A percentile compares a stretch with the other conserved stretches of the same genome.
Evolutionary conservation across 257 asterid species (phyloP).

Genomic region (Solanum rostratum): DNA sequence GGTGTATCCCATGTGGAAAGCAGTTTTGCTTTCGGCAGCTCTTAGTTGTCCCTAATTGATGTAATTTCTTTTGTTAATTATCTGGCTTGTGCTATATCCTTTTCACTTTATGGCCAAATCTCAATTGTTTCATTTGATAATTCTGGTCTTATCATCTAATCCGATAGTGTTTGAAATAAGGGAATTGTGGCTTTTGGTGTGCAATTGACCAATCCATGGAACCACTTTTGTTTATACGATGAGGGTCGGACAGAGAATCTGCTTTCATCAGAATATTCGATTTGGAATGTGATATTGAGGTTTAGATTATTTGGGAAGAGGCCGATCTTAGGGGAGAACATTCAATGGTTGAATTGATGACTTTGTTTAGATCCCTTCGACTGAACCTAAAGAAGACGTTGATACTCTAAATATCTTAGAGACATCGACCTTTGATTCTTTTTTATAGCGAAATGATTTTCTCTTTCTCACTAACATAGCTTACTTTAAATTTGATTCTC

Average conservation of each 20-base stretch:
- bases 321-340: neutral
- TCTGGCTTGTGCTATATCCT: neutral
- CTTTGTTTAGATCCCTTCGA: neutral
- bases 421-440: slow-evolving; percentile 84
- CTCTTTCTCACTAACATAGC: neutral
- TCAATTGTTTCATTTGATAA: neutral
- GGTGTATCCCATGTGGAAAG: neutral
- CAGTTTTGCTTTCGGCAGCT: neutral
- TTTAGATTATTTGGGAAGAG: neutral
- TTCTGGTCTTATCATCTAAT: neutral
- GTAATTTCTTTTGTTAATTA: neutral
- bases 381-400: slow-evolving; percentile 9
- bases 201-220: neutral
- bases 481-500: neutral
- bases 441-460: slow-evolving; percentile 41
- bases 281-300: neutral
- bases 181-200: slow-evolving; percentile 66
- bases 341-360: neutral
- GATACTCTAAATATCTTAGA: slow-evolving; percentile 52
- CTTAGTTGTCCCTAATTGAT: neutral
- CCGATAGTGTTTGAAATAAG: slow-evolving; percentile 52
- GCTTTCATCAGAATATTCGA: neutral
- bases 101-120: neutral
- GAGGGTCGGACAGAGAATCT: neutral
- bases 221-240: neutral